Percentiles rank a stretch among this genome's conserved stretches.
phyloP scores from a whole-genome alignment of 2,329 filamentous ascomycete species.

The Cladosporium sp. region DNA sequence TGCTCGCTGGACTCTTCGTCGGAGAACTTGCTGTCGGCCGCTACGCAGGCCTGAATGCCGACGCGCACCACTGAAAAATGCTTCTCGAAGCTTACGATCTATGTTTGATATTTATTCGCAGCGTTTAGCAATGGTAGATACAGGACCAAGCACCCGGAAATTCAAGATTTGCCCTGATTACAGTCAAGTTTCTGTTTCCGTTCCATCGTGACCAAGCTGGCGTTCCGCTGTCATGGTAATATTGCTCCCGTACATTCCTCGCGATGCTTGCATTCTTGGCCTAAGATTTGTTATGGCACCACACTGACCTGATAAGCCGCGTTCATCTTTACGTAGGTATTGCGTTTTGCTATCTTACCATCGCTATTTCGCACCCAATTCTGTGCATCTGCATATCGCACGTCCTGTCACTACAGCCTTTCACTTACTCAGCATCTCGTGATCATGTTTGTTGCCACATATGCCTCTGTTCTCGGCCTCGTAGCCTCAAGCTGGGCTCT shows the following conservation, averaged over 20 bases:
- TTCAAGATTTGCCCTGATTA: background rate
- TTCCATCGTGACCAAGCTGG: background rate
- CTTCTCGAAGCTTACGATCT: conserved; percentile 12
- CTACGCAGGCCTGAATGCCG: conserved; percentile 55
- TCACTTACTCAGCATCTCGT: background rate
- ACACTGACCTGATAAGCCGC: background rate
- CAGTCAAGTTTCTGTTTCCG: background rate
- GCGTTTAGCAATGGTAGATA: conserved; percentile 11
- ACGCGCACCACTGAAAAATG: conserved; percentile 28
- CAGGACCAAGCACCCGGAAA: conserved; percentile 4
- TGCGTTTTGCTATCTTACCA: background rate
- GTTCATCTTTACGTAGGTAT: background rate
- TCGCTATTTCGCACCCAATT: background rate
- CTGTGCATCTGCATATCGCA: background rate
- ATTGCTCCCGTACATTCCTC: conserved; percentile 7
- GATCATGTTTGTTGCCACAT: background rate
- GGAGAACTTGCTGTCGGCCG: conserved; percentile 80
- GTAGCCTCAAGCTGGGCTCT: background rate
- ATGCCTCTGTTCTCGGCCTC: background rate
- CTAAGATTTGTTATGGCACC: conserved; percentile 13
- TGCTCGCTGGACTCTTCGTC: conserved; percentile 78
- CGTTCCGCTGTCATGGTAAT: background rate
- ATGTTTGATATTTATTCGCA: conserved; percentile 3
- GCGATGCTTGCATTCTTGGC: conserved; percentile 6
- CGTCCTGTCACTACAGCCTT: conserved; percentile 13